Percentiles rank a stretch among this genome's conserved stretches.
Conservation (phyloP, 2,329 filamentous ascomycete genomes). For the Diplodia scrobiculata region DNA sequence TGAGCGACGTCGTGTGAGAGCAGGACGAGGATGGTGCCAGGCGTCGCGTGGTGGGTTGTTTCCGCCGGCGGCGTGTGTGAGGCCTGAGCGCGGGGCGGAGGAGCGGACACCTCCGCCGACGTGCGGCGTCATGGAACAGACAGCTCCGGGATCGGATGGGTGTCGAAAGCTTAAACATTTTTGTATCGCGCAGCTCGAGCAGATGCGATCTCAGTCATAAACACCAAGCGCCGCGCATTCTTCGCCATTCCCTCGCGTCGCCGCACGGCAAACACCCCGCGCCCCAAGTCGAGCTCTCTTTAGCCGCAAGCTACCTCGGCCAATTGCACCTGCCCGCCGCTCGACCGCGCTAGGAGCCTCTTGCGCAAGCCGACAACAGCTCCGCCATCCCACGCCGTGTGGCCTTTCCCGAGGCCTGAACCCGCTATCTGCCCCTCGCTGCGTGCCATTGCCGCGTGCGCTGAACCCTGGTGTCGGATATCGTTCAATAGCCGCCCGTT, state of each 20-base stretch:
- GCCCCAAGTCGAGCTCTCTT: slow-evolving; percentile 6
- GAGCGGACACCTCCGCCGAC: slow-evolving; percentile 11
- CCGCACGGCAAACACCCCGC: neutral
- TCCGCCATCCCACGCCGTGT: neutral
- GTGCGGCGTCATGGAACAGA: neutral
- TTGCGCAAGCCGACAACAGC: slow-evolving; percentile 19
- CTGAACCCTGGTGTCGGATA: neutral
- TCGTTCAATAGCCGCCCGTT: slow-evolving; percentile 7
- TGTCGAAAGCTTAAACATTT: slow-evolving; percentile 22
- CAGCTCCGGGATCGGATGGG: slow-evolving; percentile 24
- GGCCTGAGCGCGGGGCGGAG: slow-evolving; percentile 13
- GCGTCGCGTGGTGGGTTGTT: neutral
- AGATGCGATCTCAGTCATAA: slow-evolving; percentile 11
- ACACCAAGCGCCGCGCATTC: slow-evolving; percentile 22
- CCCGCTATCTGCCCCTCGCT: slow-evolving; percentile 17
- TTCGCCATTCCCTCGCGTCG: neutral
- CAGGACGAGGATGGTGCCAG: slow-evolving; percentile 1
- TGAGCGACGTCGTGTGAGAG: neutral
- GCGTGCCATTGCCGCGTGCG: slow-evolving; percentile 9
- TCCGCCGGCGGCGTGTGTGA: neutral
- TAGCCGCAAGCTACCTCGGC: slow-evolving; percentile 28
- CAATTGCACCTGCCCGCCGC: slow-evolving; percentile 18
- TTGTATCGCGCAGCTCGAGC: slow-evolving; percentile 15
- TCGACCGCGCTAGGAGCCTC: slow-evolving; percentile 22
- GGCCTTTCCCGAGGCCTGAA: slow-evolving; percentile 14